A percentile compares a stretch with the other conserved stretches of the same genome.
Evolutionary conservation across 2,329 filamentous ascomycete genomes (phyloP).

Genomic region (Aspergillus tanneri): DNA sequence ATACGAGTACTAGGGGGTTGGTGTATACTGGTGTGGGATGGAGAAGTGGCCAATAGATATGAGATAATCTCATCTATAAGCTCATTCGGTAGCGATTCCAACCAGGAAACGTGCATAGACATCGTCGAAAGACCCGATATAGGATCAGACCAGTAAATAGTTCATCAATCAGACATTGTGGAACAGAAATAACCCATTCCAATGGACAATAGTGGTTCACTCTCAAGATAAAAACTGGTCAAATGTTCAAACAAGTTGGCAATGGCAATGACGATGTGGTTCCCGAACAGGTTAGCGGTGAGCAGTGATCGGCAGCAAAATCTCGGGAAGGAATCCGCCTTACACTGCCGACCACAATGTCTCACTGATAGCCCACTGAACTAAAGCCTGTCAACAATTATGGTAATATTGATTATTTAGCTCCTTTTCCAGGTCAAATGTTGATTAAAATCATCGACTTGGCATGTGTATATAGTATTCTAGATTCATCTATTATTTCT

Average conservation of each 20-base stretch:
- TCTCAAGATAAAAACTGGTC: no score
- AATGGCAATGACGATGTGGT: background rate
- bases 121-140: constrained; percentile 16
- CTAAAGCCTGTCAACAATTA: no score
- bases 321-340: background rate
- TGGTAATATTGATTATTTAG: no score
- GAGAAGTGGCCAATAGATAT: constrained; percentile 52
- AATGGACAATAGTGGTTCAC: no score
- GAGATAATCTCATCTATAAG: constrained; percentile 58
- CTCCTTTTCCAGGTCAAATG: background rate
- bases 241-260: background rate
- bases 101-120: constrained; percentile 24
- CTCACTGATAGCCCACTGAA: no score
- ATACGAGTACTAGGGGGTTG: constrained; percentile 51
- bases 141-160: no score
- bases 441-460: no score
- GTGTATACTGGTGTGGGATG: constrained; percentile 50
- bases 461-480: constrained; percentile 8
- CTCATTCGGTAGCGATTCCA: constrained; percentile 58
- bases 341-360: background rate
- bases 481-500: constrained; percentile 21
- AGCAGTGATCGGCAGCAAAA: background rate
- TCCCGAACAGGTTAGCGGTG: background rate
- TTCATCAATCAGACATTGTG: no score
- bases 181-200: no score